Percentiles rank a stretch among this genome's conserved stretches.
phyloP scores from a whole-genome alignment of 139 green algal genomes.

The Pleodorina starrii region DNA sequence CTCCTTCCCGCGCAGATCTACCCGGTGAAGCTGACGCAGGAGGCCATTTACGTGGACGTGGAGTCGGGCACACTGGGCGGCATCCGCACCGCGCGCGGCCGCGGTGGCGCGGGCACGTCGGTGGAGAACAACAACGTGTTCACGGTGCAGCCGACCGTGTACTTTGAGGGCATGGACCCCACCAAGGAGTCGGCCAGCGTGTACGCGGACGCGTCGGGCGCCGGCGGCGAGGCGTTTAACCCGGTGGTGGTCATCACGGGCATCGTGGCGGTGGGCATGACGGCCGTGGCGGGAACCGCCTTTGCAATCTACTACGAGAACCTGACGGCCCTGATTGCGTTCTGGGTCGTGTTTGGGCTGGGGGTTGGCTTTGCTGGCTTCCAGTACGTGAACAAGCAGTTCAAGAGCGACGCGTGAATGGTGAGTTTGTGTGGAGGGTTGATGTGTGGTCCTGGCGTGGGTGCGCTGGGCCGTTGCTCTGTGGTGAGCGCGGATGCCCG shows the following conservation, averaged over 20 bases:
- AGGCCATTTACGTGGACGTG: slow-evolving; percentile 85
- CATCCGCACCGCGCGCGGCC: background rate
- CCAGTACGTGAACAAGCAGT: slow-evolving; percentile 62
- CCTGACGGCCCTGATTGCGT: slow-evolving; percentile 60
- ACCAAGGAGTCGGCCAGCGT: slow-evolving; percentile 49
- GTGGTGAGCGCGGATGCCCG: too few species aligned
- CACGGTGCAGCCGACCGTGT: slow-evolving; percentile 72
- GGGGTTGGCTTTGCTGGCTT: slow-evolving; percentile 42
- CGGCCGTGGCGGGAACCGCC: slow-evolving; percentile 75
- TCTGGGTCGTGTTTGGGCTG: slow-evolving; percentile 67
- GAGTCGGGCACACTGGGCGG: slow-evolving; percentile 19
- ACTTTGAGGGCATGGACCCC: slow-evolving; percentile 86
- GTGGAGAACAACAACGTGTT: slow-evolving; percentile 97
- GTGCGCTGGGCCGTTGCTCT: too few species aligned
- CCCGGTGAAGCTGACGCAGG: slow-evolving; percentile 83
- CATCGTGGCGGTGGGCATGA: slow-evolving; percentile 67
- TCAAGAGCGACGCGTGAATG: slow-evolving; percentile 33
- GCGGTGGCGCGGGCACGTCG: slow-evolving; percentile 81
- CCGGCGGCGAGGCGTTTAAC: slow-evolving; percentile 52
- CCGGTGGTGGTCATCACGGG: slow-evolving; percentile 59
- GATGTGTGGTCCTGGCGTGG: too few species aligned
- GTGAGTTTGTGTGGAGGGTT: background rate
- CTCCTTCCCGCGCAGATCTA: slow-evolving; percentile 92
- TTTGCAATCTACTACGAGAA: slow-evolving; percentile 78
- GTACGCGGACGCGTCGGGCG: background rate